phyloP scores from a whole-genome alignment of 805 yeast species.

The Saccharomycopsis guyanensis region DNA sequence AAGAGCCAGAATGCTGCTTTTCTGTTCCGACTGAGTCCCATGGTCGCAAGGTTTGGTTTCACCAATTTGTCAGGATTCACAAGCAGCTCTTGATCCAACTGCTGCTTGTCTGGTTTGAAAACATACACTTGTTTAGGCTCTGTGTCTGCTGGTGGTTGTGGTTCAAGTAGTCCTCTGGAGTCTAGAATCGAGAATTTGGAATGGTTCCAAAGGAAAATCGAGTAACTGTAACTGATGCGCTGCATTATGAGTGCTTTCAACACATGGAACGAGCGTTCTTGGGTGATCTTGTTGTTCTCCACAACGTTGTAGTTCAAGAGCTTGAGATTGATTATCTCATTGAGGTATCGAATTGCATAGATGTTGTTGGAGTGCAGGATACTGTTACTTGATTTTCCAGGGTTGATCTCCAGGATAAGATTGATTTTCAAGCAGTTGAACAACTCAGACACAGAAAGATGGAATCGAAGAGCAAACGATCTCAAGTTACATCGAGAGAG shows the following conservation, averaged over 20 bases:
- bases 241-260: constrained; percentile 47
- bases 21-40: constrained; percentile 56
- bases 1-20: constrained; percentile 74
- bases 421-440: constrained; percentile 38
- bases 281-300: constrained; percentile 29
- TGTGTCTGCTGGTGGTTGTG: constrained; percentile 12
- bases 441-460: constrained; percentile 64
- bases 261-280: constrained; percentile 28
- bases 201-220: constrained; percentile 33
- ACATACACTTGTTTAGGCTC: constrained; percentile 1
- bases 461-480: constrained; percentile 62
- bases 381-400: constrained; percentile 27
- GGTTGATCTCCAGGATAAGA: constrained; percentile 37
- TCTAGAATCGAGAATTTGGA: constrained; percentile 28
- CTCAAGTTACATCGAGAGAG: constrained; percentile 62
- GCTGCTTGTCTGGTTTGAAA: constrained; percentile 17
- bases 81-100: constrained; percentile 27
- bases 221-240: constrained; percentile 46
- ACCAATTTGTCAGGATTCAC: constrained; percentile 32
- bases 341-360: constrained; percentile 39
- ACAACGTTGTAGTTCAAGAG: constrained; percentile 26
- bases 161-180: not conserved
- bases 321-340: constrained; percentile 21
- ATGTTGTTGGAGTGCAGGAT: constrained; percentile 30
- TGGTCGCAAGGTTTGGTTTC: constrained; percentile 31